Evolutionary conservation across 805 yeast species (phyloP).

Genomic region (Teunomyces aglyptinius): DNA sequence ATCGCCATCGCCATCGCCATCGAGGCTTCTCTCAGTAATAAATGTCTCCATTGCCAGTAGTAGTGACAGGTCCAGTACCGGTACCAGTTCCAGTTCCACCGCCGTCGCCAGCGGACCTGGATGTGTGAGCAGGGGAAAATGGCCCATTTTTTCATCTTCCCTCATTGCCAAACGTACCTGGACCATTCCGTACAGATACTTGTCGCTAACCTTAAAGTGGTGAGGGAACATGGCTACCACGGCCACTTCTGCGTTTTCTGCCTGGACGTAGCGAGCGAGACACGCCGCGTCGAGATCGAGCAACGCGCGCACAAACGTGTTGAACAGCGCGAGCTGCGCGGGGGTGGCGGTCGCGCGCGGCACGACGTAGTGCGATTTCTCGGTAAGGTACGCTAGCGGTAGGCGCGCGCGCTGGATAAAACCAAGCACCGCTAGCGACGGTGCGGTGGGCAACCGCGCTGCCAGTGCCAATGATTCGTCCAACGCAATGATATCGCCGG

Average conservation of each 20-base stretch:
- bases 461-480: slow-evolving; percentile 47
- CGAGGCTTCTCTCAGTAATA: slow-evolving; percentile 25
- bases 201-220: slow-evolving; percentile 1
- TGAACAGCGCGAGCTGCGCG: slow-evolving; percentile 32
- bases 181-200: slow-evolving; percentile 40
- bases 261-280: slow-evolving; percentile 62
- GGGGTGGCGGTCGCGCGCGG: slow-evolving; percentile 31
- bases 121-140: slow-evolving; percentile 35
- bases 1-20: slow-evolving; percentile 8
- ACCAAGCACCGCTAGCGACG: slow-evolving; percentile 66
- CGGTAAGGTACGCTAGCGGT: slow-evolving; percentile 59
- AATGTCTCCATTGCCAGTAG: slow-evolving; percentile 32
- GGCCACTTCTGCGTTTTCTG: slow-evolving; percentile 44
- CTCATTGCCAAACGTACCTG: slow-evolving; percentile 63
- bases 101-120: not conserved
- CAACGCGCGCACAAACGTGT: slow-evolving; percentile 50
- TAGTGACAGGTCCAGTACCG: slow-evolving; percentile 6
- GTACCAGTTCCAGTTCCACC: not conserved
- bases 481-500: slow-evolving; percentile 40
- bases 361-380: slow-evolving; percentile 57
- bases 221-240: slow-evolving; percentile 56
- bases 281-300: slow-evolving; percentile 47
- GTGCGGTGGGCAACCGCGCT: slow-evolving; percentile 41
- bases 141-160: slow-evolving; percentile 70
- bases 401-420: slow-evolving; percentile 46